Evolutionary conservation across 2,329 filamentous ascomycete genomes (phyloP), one percentile per base, ranked within the genome.

Genomic region (Penicillium rolfsii): DNA sequence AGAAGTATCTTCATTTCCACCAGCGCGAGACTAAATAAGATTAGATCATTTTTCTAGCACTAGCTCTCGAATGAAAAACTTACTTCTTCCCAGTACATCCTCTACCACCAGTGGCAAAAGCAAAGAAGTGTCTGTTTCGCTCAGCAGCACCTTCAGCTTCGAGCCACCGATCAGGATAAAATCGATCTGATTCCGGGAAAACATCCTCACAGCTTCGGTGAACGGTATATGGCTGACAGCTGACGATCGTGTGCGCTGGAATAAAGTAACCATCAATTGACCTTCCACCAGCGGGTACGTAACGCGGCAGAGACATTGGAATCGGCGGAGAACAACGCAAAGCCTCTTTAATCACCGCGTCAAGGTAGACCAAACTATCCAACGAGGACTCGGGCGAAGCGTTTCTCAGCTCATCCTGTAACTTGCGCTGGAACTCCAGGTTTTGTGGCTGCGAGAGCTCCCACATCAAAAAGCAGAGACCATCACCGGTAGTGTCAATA

Each of bases 401-500:
- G 3, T 73, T 68, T 0, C 66, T 68, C 4, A 89, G 72, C 71
- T 90, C 88, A 16, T 78, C 69, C 28, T 81, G 79, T 4, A 90
- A 77, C 2, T 74, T 77, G 11, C 76, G 71, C 72, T 90, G 88
- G 52, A 85, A 77, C 2, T 71, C 60, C 1, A 77, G 67, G 4
- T 83, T 87, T 7, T 80, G 74, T 1, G 86, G 85, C 64, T 85
- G 84, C 1, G 88, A 91, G 2, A 91, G 79, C 70, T 90, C 84
- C 83, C 87, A 88, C 85, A 91, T 88, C 12, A 91, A 78, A 69
- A 90, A 90, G 69, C 87, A 90, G 0, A 91, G 78, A 0, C 82
- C 87, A 65, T 91, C 88, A 16, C 88, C 87, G 0, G 88, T 90
- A 0, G 89, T 91, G 67, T 91, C 88, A 61, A 91, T 89, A 0